Evolutionary conservation across 345 rosid genomes (phyloP).

Genomic region (Reutealis trisperma): DNA sequence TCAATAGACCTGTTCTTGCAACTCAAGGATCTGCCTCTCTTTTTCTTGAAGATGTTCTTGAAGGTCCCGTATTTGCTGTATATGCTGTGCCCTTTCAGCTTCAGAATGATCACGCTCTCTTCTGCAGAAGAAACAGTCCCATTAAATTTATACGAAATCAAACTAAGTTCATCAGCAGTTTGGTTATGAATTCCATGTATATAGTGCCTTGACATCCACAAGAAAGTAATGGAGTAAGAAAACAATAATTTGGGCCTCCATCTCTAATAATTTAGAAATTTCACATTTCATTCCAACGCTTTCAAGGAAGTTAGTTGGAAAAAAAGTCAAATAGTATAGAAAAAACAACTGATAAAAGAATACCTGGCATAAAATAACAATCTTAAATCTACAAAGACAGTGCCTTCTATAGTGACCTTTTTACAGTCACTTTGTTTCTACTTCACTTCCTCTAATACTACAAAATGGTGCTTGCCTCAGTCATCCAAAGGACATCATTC

Average conservation of each 20-base stretch:
- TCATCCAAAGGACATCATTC: neutral
- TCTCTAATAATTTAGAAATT: neutral
- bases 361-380: conserved; percentile 1
- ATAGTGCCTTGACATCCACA: neutral
- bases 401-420: neutral
- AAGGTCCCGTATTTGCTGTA: conserved; percentile 76
- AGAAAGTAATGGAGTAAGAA: neutral
- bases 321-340: neutral
- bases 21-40: conserved; percentile 76
- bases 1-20: conserved; percentile 85
- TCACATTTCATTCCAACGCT: neutral
- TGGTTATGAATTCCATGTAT: neutral
- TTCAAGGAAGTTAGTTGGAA: neutral
- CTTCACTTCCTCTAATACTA: too few relatives aligned
- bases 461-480: neutral
- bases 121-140: conserved; percentile 46
- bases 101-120: conserved; percentile 98
- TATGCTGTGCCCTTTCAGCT: conserved; percentile 83
- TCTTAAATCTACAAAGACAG: too few relatives aligned
- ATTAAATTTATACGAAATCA: neutral
- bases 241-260: neutral
- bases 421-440: neutral
- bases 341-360: neutral
- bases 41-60: conserved; percentile 92
- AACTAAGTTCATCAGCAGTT: neutral